These are phyloP conservation scores for Monosporozyma yasuniensis DNA, from an alignment of 805 yeast genomes.

Conservation along the genomic window DNA sequence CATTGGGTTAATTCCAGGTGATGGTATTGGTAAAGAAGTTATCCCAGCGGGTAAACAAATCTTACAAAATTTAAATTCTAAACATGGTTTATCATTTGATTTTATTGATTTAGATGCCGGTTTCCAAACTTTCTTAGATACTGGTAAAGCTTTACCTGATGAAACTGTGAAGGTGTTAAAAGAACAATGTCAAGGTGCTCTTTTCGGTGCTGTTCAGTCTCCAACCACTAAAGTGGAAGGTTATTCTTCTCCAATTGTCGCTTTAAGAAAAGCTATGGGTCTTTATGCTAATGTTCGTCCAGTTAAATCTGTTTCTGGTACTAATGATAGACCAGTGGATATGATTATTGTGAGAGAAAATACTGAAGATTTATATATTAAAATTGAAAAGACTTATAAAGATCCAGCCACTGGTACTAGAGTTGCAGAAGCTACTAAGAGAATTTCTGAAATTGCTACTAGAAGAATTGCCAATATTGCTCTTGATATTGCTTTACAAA, in stretches of 20 bases:
- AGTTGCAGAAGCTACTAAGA: conserved; percentile 95
- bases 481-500: conserved; percentile 82
- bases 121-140: conserved; percentile 81
- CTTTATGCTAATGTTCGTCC: conserved; percentile 96
- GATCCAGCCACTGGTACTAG: conserved; percentile 71
- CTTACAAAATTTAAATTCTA: conserved; percentile 71
- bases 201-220: conserved; percentile 95
- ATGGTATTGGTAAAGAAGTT: conserved; percentile 96
- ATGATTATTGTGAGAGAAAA: conserved; percentile 98
- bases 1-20: conserved; percentile 86
- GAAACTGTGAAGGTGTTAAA: conserved; percentile 74
- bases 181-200: conserved; percentile 87
- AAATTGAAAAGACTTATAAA: conserved; percentile 70
- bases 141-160: conserved; percentile 95
- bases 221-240: conserved; percentile 93
- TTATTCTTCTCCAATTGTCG: conserved; percentile 96
- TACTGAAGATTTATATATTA: conserved; percentile 94
- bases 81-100: conserved; percentile 69
- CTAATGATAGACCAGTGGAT: conserved; percentile 76
- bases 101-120: conserved; percentile 90
- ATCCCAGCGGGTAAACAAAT: conserved; percentile 93
- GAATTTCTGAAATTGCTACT: conserved; percentile 86
- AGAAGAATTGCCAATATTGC: conserved; percentile 84
- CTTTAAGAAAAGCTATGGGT: conserved; percentile 92
- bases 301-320: conserved; percentile 82